Base-by-base conservation (phyloP, 2,329 filamentous ascomycete species). In the Arthrobotrys sphaeroides region DNA sequence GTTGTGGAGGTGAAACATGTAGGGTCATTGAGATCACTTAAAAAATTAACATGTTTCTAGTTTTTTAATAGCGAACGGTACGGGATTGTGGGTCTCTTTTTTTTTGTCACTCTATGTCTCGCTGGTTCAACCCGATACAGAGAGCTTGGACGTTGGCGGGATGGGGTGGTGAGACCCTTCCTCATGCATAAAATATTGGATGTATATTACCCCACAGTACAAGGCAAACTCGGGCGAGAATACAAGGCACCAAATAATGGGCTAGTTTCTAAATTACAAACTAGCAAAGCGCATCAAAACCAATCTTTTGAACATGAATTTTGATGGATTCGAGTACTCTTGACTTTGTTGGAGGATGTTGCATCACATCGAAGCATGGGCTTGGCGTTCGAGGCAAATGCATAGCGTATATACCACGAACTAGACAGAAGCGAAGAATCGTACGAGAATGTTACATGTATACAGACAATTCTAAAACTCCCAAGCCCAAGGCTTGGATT, bases 61-160 rank as follows among this genome's bases (percentile, higher is more conserved):
- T 13, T 36, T 47, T 26, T 28, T 16, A 33, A 69, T 64, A 45
- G 18, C 10, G 26, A 64, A 60, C 67, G 36, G 33, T 40, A 57
- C 28, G n/a, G 55, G 62, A 64, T 31, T 26, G 36, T n/a, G n/a
- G n/a, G n/a, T n/a, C n/a, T n/a, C n/a, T n/a, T n/a, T 33, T 33
- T 45, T 24, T 51, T 31, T 43, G 43, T 68, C 33, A 24, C 28
- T 10, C 10, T 53, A 64, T 42, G 31, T 65, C 47, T 42, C 28
- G 40, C 38, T 57, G 38, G 40, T 66, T 62, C 62, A 74, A 57
- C 47, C 22, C 38, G 33, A 62, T 49, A 57, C 24, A 55, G 47
- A 53, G 26, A 68, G 43, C 64, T 75, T 75, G 36, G 70, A 68
- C 64, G 26, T 38, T 60, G 70, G 60, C 45, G 70, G 62, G 64